Percentiles rank a stretch among this genome's conserved stretches.
These are phyloP conservation scores for Aureobasidium uvarum DNA, from an alignment of 2,329 filamentous ascomycete species.

Conservation along the genomic window DNA sequence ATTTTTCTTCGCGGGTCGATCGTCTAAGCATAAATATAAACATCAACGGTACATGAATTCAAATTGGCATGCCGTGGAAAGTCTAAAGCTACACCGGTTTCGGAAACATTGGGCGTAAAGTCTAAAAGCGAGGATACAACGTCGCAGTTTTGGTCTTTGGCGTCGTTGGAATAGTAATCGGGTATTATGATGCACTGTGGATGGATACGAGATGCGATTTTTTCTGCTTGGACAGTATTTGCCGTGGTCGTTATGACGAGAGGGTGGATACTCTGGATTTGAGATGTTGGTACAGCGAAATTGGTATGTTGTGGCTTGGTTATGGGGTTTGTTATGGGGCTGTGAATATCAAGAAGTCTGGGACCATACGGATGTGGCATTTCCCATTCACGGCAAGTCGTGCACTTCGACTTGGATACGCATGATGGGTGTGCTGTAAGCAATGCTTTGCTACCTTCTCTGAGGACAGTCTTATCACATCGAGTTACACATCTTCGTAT, in stretches of 20 bases:
- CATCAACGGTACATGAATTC: background rate
- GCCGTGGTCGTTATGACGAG: background rate
- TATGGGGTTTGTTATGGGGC: background rate
- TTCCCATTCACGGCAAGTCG: background rate
- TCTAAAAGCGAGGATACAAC: background rate
- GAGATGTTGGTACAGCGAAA: background rate
- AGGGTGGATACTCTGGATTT: background rate
- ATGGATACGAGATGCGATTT: background rate
- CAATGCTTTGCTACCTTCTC: background rate
- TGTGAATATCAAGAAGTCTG: background rate
- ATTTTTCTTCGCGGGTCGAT: background rate
- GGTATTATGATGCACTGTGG: background rate
- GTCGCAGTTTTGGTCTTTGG: background rate
- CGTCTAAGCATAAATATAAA: background rate
- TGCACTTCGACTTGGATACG: background rate
- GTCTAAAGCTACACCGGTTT: background rate
- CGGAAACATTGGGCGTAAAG: background rate
- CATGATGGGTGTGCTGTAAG: background rate
- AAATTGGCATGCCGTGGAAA: background rate
- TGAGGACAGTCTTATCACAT: background rate
- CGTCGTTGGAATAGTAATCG: background rate
- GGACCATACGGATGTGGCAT: background rate
- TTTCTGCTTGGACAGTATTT: background rate
- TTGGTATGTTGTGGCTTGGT: background rate
- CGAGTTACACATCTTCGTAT: background rate